Evolutionary conservation across 202 grass and related monocot genomes (phyloP), one percentile per base, ranked within the genome.

Genomic region (Panicum hallii): DNA sequence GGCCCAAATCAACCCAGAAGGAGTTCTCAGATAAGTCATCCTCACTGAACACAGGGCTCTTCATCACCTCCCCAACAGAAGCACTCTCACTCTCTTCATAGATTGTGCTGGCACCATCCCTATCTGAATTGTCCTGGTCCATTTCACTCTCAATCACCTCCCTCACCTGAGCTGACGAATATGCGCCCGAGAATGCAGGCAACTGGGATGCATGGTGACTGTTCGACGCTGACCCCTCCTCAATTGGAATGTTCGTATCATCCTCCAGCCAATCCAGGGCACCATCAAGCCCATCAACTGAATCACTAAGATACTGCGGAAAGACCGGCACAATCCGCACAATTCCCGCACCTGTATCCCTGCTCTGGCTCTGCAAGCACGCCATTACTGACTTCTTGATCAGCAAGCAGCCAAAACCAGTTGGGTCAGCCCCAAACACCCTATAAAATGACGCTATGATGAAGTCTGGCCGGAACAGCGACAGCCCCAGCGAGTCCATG

Each of bases 1-100:
- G 91, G 69, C 97, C 97, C 82, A 99, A 90, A 89, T 99, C 97
- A 81, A 99, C 91, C 97, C 97, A 99, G 81, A 96, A 99, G 58
- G 91, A 92, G 47, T 89, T 92, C 63, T 96, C 93, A 0, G 97
- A 96, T 19, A 90, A 94, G 34, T 90, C 93, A 80, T 96, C 97
- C 86, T 95, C 93, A 23, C 93, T 96, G 87, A 99, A 99, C 60
- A 96, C 86, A 15, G 97, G 97, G 73, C 97, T 99, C 86, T 96
- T 99, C 91, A 99, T 96, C 63, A 96, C 91, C 79, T 99, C 97
- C 30, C 93, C 97, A 71, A 94, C 88, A 15, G 93, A 99, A 17
- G 92, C 85, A 78, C 92, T 94, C 81, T 99, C 97, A 48, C 86
- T 96, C 86, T 99, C 97, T 87, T 99, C 97, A 75, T 90, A 96